These are phyloP conservation scores for Fusarium musae DNA, from an alignment of 2,329 filamentous ascomycete species.

Conservation along the genomic window DNA sequence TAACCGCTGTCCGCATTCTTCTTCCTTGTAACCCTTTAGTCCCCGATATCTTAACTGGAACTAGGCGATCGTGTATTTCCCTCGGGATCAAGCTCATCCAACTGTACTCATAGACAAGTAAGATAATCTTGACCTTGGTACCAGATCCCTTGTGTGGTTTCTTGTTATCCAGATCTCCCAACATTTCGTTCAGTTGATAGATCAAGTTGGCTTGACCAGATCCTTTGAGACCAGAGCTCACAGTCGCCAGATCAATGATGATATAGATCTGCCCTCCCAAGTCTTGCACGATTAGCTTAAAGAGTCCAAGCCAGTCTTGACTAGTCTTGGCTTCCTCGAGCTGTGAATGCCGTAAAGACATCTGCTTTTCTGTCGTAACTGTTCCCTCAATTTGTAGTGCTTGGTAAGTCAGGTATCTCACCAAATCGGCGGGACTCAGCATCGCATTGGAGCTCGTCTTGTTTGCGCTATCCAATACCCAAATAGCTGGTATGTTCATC, in stretches of 20 bases:
- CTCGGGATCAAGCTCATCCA: neutral
- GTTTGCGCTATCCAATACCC: neutral
- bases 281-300: neutral
- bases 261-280: neutral
- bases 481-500: neutral
- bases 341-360: neutral
- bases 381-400: neutral
- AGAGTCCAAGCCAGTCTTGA: neutral
- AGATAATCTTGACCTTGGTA: neutral
- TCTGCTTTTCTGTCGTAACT: neutral
- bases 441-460: neutral
- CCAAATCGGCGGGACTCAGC: neutral
- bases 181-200: neutral
- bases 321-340: neutral
- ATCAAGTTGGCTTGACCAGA: neutral
- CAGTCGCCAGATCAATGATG: slow-evolving; percentile 2
- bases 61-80: neutral
- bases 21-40: neutral
- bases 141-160: neutral
- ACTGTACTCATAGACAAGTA: neutral
- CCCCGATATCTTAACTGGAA: neutral
- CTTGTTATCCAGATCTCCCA: rapidly evolving
- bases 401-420: slow-evolving; percentile 19
- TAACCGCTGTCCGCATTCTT: neutral
- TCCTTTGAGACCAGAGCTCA: neutral